Percentiles rank a stretch among this genome's conserved stretches.
These are phyloP conservation scores for Silene latifolia DNA, from an alignment of 148 eudicot species.

Conservation along the genomic window DNA sequence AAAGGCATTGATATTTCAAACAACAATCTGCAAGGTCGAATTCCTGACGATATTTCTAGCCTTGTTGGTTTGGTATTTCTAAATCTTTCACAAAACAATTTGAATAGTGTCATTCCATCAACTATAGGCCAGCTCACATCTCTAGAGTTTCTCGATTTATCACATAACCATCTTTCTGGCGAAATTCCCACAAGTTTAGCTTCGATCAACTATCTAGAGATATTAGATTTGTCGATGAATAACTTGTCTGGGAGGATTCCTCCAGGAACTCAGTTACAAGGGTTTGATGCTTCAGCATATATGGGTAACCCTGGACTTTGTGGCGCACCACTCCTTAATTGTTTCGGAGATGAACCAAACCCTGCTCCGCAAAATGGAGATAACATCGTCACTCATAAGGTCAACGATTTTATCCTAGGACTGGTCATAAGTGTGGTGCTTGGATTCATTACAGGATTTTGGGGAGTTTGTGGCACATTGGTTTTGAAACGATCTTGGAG, in stretches of 20 bases:
- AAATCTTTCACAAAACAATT: constrained; percentile 16
- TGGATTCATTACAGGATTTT: constrained; percentile 25
- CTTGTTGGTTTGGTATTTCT: constrained; percentile 8
- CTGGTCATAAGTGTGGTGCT: constrained; percentile 19
- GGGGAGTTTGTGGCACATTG: constrained; percentile 23
- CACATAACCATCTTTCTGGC: constrained; percentile 9
- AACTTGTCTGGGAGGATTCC: constrained; percentile 13
- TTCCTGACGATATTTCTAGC: not conserved
- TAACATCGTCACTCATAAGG: not conserved
- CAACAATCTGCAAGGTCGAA: constrained; percentile 2
- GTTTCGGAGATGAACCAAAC: not conserved
- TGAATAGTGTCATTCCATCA: constrained; percentile 12
- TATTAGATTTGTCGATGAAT: constrained; percentile 13
- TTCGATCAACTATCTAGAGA: not conserved
- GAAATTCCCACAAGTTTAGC: constrained; percentile 7
- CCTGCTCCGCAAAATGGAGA: not conserved
- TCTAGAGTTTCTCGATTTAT: constrained; percentile 7
- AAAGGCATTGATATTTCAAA: not conserved
- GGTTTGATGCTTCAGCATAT: constrained; percentile 18
- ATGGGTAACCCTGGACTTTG: constrained; percentile 14
- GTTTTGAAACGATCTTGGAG: constrained; percentile 25
- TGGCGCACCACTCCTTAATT: constrained; percentile 5
- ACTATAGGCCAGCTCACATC: constrained; percentile 12
- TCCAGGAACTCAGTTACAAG: constrained; percentile 3
- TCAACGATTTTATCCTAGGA: constrained; percentile 4